A percentile compares a stretch with the other conserved stretches of the same genome.
Evolutionary conservation across 768 basidiomycete genomes (phyloP).

Genomic region (Russula compacta): DNA sequence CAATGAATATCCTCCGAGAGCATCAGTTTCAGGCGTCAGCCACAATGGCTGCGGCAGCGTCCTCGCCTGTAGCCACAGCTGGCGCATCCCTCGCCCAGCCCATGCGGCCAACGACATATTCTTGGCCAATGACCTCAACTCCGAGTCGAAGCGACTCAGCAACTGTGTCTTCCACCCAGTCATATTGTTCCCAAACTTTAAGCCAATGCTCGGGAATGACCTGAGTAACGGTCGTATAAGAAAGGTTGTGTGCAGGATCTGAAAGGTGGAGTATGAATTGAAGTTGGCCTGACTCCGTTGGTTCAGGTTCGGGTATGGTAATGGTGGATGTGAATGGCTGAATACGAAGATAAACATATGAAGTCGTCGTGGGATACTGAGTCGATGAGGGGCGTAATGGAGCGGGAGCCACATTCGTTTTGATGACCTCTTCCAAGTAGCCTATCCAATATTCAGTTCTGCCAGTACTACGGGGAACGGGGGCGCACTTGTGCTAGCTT

Average conservation of each 20-base stretch:
- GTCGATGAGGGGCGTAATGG: conserved; percentile 25
- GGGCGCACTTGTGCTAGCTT: conserved; percentile 69
- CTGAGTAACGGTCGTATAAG: conserved; percentile 74
- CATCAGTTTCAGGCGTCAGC: conserved; percentile 1
- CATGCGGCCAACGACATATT: conserved; percentile 82
- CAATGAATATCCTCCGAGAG: neutral
- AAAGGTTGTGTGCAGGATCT: conserved; percentile 75
- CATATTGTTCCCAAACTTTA: conserved; percentile 81
- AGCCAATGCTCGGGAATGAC: conserved; percentile 80
- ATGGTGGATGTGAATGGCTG: conserved; percentile 72
- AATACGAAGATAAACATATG: conserved; percentile 87
- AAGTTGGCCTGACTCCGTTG: conserved; percentile 32
- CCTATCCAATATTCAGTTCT: conserved; percentile 35
- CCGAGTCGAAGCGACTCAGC: conserved; percentile 80
- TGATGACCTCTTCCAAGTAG: conserved; percentile 67
- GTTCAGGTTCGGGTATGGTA: conserved; percentile 31
- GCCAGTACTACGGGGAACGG: neutral
- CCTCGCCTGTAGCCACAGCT: conserved; percentile 15
- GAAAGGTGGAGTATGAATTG: conserved; percentile 56
- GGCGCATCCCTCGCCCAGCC: conserved; percentile 46
- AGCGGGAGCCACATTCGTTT: conserved; percentile 41
- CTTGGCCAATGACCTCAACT: conserved; percentile 87
- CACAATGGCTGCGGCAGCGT: neutral
- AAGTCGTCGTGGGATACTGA: conserved; percentile 67
- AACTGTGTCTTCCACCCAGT: conserved; percentile 94